phyloP scores from a whole-genome alignment of 192 early-diverging fungal species.

The Backusella morwellensis region DNA sequence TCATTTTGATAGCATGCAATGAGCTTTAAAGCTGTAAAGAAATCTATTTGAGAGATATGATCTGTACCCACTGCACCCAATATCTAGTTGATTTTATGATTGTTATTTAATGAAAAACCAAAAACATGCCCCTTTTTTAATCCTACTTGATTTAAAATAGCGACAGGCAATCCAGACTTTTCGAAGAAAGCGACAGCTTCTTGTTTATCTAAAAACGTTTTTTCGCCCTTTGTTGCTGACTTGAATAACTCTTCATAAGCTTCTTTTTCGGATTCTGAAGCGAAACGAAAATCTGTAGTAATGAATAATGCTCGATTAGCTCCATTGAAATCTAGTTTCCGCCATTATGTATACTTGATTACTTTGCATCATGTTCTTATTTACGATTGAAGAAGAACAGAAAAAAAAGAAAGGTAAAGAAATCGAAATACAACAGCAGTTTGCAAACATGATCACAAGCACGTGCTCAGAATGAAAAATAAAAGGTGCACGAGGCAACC shows the following conservation, averaged over 20 bases:
- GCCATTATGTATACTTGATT: not conserved
- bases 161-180: conserved; percentile 58
- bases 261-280: conserved; percentile 44
- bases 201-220: conserved; percentile 60
- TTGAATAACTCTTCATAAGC: conserved; percentile 59
- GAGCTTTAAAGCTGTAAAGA: conserved; percentile 78
- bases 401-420: not conserved
- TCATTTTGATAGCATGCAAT: conserved; percentile 47
- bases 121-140: not conserved
- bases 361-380: not conserved
- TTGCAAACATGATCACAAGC: not conserved
- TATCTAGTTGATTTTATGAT: conserved; percentile 42
- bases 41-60: conserved; percentile 64
- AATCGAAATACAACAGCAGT: not conserved
- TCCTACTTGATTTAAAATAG: conserved; percentile 54
- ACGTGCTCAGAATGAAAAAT: not conserved
- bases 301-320: not conserved
- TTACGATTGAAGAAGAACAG: not conserved
- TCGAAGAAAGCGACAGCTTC: conserved; percentile 68
- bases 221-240: conserved; percentile 57
- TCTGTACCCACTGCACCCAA: conserved; percentile 81
- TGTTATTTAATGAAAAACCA: not conserved
- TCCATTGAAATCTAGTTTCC: not conserved
- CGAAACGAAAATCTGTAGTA: not conserved
- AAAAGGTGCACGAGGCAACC: not conserved